These are phyloP conservation scores for Wallacemonas sp. DNA, from an alignment of 208 protist species.

Conservation along the genomic window DNA sequence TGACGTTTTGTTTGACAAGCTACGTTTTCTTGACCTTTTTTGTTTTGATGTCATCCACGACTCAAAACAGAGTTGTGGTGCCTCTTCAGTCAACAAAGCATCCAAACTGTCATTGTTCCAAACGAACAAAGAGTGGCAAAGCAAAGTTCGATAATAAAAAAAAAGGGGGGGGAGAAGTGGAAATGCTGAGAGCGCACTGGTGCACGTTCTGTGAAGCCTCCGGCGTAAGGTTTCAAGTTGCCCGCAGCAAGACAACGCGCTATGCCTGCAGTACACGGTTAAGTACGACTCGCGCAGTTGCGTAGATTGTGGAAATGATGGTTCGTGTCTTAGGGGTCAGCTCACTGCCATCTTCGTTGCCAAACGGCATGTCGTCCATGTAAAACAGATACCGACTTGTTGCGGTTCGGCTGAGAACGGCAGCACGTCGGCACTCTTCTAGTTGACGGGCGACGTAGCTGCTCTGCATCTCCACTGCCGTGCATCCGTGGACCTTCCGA, in stretches of 20 bases:
- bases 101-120: too few relatives aligned
- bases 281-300: constrained; percentile 46
- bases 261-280: constrained; percentile 15
- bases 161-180: too few relatives aligned
- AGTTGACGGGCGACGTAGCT: constrained; percentile 79
- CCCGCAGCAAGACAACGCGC: too few relatives aligned
- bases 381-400: constrained; percentile 81
- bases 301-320: constrained; percentile 71
- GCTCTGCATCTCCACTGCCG: constrained; percentile 82
- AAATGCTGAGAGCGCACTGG: too few relatives aligned
- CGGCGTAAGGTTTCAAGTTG: too few relatives aligned
- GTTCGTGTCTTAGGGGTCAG: constrained; percentile 46
- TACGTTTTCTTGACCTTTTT: neutral
- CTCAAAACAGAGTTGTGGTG: too few relatives aligned
- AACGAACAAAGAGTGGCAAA: too few relatives aligned
- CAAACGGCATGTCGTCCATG: constrained; percentile 75
- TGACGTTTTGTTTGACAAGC: too few relatives aligned
- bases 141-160: too few relatives aligned
- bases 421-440: constrained; percentile 68
- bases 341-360: constrained; percentile 50
- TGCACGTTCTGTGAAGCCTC: too few relatives aligned
- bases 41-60: too few relatives aligned
- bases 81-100: too few relatives aligned
- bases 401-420: constrained; percentile 45
- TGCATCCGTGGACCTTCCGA: constrained; percentile 74